Evolutionary conservation across 129 eudicot genomes (phyloP).

Genomic region (Lactuca saligna): DNA sequence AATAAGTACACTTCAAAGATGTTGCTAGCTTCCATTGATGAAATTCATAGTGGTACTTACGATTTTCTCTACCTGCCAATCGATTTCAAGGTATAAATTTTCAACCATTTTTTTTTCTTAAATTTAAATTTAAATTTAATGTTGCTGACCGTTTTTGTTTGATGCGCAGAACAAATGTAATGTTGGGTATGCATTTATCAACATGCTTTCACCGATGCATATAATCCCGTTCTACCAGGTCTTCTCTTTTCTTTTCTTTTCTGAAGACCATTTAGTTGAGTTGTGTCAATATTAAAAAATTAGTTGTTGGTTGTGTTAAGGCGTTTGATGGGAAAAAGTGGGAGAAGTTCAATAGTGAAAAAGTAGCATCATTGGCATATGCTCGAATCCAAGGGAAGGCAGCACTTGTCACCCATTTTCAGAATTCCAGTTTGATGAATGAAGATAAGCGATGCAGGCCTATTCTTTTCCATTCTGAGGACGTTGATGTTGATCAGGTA

Average conservation of each 20-base stretch:
- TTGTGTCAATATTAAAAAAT: not conserved
- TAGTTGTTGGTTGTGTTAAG: slow-evolving; percentile 29
- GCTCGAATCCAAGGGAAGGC: slow-evolving; percentile 90
- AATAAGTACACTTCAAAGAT: slow-evolving; percentile 99
- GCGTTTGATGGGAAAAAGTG: slow-evolving; percentile 84
- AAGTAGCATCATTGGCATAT: slow-evolving; percentile 85
- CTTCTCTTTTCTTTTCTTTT: not conserved
- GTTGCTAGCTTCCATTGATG: slow-evolving; percentile 90
- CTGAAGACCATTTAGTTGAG: not conserved
- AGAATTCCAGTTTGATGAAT: slow-evolving; percentile 90
- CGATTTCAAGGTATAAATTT: slow-evolving; percentile 71
- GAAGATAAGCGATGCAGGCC: slow-evolving; percentile 95
- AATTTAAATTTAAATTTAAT: no score
- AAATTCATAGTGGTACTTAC: slow-evolving; percentile 73
- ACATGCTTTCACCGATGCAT: slow-evolving; percentile 82
- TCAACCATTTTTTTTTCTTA: not conserved
- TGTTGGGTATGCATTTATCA: slow-evolving; percentile 97
- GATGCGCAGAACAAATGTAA: slow-evolving; percentile 92
- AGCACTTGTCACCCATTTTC: slow-evolving; percentile 82
- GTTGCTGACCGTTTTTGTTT: slow-evolving; percentile 10
- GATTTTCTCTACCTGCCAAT: slow-evolving; percentile 93
- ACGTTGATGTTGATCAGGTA: slow-evolving; percentile 65
- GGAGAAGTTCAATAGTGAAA: slow-evolving; percentile 93
- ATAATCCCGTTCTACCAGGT: slow-evolving; percentile 87
- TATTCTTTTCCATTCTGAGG: slow-evolving; percentile 62